Percentiles rank a stretch among this genome's conserved stretches.
Evolutionary conservation across 2,329 filamentous ascomycete species (phyloP).

Genomic region (Aspergillus aculeatus): DNA sequence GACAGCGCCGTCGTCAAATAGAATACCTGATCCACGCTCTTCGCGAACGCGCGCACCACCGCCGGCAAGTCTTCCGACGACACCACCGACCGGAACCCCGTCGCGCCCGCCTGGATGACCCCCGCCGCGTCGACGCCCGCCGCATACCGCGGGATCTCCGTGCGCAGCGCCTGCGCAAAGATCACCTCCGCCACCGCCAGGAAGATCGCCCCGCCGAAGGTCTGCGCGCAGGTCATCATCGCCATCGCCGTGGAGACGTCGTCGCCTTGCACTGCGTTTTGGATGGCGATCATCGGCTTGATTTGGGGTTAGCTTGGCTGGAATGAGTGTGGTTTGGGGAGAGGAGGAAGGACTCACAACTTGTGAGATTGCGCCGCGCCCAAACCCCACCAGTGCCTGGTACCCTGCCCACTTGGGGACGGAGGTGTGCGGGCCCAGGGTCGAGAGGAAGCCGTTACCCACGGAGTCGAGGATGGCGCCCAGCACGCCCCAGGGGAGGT

Average conservation of each 20-base stretch:
- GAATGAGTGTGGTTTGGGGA: not conserved
- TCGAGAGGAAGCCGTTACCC: conserved; percentile 44
- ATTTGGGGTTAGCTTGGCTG: not conserved
- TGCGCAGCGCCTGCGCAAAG: conserved; percentile 44
- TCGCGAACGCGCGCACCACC: conserved; percentile 34
- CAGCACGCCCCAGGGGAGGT: conserved; percentile 33
- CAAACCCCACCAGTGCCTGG: conserved; percentile 47
- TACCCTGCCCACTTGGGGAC: conserved; percentile 49
- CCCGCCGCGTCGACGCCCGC: conserved; percentile 34
- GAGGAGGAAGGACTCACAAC: conserved; percentile 16
- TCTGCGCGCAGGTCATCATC: conserved; percentile 42
- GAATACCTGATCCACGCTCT: conserved; percentile 25
- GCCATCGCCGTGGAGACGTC: conserved; percentile 44
- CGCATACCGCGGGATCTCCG: conserved; percentile 31
- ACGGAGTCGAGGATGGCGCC: conserved; percentile 33
- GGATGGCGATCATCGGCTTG: conserved; percentile 41
- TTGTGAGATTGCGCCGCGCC: conserved; percentile 37
- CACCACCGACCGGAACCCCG: conserved; percentile 41
- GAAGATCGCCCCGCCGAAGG: conserved; percentile 49
- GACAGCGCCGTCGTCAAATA: conserved; percentile 24
- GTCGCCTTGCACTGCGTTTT: conserved; percentile 35
- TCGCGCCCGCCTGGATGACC: conserved; percentile 46
- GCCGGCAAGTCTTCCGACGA: conserved; percentile 24
- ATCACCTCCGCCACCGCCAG: conserved; percentile 54
- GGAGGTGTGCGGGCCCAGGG: conserved; percentile 37